A percentile compares a stretch with the other conserved stretches of the same genome.
phyloP scores from a whole-genome alignment of 202 grass and related monocot genomes.

The Zoysia matrella region DNA sequence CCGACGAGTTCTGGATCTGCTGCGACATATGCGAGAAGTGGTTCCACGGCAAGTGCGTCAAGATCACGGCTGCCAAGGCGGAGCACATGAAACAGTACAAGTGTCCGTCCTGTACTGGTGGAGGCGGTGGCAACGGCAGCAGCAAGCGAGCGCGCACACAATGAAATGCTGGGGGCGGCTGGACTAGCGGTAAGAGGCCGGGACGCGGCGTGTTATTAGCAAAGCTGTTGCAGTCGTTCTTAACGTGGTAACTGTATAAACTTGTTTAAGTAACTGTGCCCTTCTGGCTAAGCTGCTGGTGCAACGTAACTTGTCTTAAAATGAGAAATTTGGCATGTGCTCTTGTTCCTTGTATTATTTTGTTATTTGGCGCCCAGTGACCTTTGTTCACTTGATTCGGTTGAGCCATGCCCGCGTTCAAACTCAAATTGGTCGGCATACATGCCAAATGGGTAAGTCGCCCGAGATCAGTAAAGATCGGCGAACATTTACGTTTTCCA shows the following conservation, averaged over 20 bases:
- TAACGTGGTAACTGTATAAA: not conserved
- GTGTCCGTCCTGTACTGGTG: conserved; percentile 75
- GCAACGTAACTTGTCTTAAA: too few relatives aligned
- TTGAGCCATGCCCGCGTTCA: too few relatives aligned
- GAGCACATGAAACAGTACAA: conserved; percentile 99
- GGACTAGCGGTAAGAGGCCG: conserved; percentile 31
- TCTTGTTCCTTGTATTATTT: not conserved
- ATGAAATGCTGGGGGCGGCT: too few relatives aligned
- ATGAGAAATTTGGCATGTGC: too few relatives aligned
- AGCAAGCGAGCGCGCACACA: conserved; percentile 65
- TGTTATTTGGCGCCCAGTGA: too few relatives aligned
- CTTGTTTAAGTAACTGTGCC: not conserved
- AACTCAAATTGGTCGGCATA: too few relatives aligned
- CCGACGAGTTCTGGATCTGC: conserved; percentile 99
- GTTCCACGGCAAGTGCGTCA: conserved; percentile 75
- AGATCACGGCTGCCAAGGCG: conserved; percentile 90
- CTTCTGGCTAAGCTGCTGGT: conserved; percentile 1
- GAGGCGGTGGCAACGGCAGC: conserved; percentile 31
- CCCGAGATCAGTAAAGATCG: too few relatives aligned
- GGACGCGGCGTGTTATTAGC: not conserved
- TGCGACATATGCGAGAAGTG: conserved; percentile 70
- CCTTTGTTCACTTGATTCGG: too few relatives aligned
- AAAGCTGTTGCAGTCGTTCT: not conserved
- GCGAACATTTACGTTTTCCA: too few relatives aligned
- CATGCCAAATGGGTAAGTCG: too few relatives aligned